Conservation (phyloP, 2,329 filamentous ascomycete species). For the Taxawa tesnikishii region DNA sequence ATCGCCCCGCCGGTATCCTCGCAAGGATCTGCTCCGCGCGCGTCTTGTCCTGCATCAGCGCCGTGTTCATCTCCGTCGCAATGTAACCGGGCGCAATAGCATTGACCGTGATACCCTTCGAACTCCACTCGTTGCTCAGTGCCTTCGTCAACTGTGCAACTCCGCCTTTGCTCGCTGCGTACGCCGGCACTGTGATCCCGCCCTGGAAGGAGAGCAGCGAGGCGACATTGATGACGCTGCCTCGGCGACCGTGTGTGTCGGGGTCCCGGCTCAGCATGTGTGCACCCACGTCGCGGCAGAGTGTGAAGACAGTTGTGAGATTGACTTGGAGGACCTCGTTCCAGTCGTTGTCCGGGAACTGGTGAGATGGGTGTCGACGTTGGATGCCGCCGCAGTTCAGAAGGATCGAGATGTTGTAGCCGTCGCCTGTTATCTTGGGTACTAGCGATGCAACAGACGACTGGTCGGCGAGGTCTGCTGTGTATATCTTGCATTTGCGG, state of each 20-base stretch:
- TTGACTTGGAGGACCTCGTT: conserved; percentile 78
- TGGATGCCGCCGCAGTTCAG: conserved; percentile 85
- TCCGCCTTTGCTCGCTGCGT: conserved; percentile 75
- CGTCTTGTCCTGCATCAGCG: conserved; percentile 59
- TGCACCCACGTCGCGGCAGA: conserved; percentile 63
- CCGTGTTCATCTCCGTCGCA: conserved; percentile 87
- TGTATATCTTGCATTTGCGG: conserved; percentile 55
- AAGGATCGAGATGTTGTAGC: conserved; percentile 58
- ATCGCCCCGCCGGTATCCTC: conserved; percentile 71
- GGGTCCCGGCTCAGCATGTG: conserved; percentile 56
- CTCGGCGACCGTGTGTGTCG: conserved; percentile 42
- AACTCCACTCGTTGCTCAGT: conserved; percentile 74
- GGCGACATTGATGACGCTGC: conserved; percentile 74
- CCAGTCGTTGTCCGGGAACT: conserved; percentile 69
- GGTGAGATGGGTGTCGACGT: conserved; percentile 59
- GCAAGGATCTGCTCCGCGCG: conserved; percentile 62
- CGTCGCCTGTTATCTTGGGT: conserved; percentile 48
- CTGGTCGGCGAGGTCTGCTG: conserved; percentile 53
- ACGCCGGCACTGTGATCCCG: conserved; percentile 77
- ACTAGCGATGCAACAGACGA: conserved; percentile 48
- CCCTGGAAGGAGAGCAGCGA: conserved; percentile 76
- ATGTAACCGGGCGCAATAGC: conserved; percentile 85
- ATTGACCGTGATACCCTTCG: conserved; percentile 72
- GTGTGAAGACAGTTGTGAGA: conserved; percentile 66
- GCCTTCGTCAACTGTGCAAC: conserved; percentile 77